These are phyloP conservation scores for Tremella yokohamensis DNA, from an alignment of 768 basidiomycete genomes.

Conservation along the genomic window DNA sequence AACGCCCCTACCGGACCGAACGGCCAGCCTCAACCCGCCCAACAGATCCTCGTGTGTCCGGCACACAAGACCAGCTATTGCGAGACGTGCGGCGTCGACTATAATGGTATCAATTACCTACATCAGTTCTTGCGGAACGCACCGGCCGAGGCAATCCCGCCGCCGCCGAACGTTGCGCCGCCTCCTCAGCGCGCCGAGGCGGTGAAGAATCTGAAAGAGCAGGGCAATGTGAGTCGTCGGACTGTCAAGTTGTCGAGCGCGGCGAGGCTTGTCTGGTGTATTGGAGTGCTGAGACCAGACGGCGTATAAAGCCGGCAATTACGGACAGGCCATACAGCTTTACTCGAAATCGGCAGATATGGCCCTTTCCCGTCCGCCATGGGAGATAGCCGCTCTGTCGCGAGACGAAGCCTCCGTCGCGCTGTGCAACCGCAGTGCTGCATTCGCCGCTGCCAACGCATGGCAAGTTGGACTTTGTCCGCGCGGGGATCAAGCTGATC, in stretches of 20 bases:
- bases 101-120: slow-evolving; percentile 70
- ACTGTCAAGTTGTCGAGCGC: not conserved
- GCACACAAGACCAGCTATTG: slow-evolving; percentile 72
- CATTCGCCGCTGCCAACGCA: slow-evolving; percentile 73
- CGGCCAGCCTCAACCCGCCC: slow-evolving; percentile 31
- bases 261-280: too few relatives aligned
- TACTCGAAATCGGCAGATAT: slow-evolving; percentile 55
- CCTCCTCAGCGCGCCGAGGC: slow-evolving; percentile 71
- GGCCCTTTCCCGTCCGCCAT: slow-evolving; percentile 23
- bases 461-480: slow-evolving; percentile 46
- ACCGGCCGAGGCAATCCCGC: slow-evolving; percentile 61
- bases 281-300: slow-evolving; percentile 54
- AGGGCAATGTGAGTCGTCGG: slow-evolving; percentile 81
- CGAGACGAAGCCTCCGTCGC: slow-evolving; percentile 87
- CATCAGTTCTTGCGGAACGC: slow-evolving; percentile 60
- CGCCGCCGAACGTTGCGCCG: slow-evolving; percentile 67
- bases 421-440: slow-evolving; percentile 86
- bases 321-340: slow-evolving; percentile 66
- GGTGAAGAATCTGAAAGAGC: slow-evolving; percentile 78
- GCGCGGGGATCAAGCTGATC: slow-evolving; percentile 8
- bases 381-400: slow-evolving; percentile 51
- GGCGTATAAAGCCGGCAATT: slow-evolving; percentile 71
- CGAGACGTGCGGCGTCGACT: slow-evolving; percentile 69
- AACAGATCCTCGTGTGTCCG: slow-evolving; percentile 61
- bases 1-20: slow-evolving; percentile 12